Base-by-base conservation (phyloP, 495 filamentous ascomycete genomes). In the Glutinoglossum americanum region DNA sequence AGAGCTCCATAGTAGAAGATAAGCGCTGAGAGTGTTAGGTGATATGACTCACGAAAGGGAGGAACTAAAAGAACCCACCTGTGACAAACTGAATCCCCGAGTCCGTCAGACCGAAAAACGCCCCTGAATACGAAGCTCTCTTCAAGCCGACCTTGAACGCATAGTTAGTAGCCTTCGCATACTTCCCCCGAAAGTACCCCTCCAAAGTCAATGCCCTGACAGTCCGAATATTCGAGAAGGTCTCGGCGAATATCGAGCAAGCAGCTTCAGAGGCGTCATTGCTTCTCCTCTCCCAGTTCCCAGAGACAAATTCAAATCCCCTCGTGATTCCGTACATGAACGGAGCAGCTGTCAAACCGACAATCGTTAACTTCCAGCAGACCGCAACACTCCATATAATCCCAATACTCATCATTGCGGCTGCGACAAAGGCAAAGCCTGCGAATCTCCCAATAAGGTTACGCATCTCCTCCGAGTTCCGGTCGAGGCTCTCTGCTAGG, bases 391-490 rank as follows among this genome's bases (percentile, higher is more conserved):
- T 82, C 88, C 87, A 96, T 5, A 76, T 61, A 7, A 93, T 59
- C 0, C 87, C 76, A 19, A 83, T 76, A 0, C 70, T 37, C 17
- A 83, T 76, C 74, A 92, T 87, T 10, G 76, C 56, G 5, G 72
- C 63, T 4, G 81, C 78, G 5, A 85, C 77, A 15, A 89, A 75
- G 0, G 83, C 65, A 45, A 81, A 78, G 3, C 80, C 83, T 6
- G 80, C 77, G 64, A 93, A 95, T 44, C 84, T 78, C 10, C 85
- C 83, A 1, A 94, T 70, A 0, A 97, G 65, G 59, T 87, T 86
- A 3, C 83, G 76, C 76, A 89, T 89, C 63, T 94, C 86, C 67
- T 97, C 92, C 1, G 81, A 85, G 63, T 90, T 83, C 53, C 85
- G 76, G 62, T 92, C 86, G 3, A 96, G 76, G 54, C 78, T 84